A percentile compares a stretch with the other conserved stretches of the same genome.
These are phyloP conservation scores for Orbilia quercus DNA, from an alignment of 2,329 filamentous ascomycete species.

Conservation along the genomic window DNA sequence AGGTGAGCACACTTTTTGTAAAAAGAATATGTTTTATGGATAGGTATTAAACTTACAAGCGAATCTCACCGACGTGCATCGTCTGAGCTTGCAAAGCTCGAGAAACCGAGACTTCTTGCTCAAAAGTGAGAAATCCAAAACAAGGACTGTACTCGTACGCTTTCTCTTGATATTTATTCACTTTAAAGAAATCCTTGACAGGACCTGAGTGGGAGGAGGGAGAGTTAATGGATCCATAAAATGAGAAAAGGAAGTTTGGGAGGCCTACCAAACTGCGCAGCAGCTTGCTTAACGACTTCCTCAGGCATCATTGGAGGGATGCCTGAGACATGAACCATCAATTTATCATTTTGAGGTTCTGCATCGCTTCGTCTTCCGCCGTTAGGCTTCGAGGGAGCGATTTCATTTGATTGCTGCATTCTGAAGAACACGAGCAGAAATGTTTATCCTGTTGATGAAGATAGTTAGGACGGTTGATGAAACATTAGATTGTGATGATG, in stretches of 20 bases:
- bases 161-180: slow-evolving; percentile 38
- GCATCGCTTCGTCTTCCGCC: slow-evolving; percentile 17
- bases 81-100: slow-evolving; percentile 33
- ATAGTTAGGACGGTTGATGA: neutral
- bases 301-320: slow-evolving; percentile 56
- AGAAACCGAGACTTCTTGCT: slow-evolving; percentile 35
- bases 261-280: slow-evolving; percentile 44
- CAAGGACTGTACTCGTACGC: slow-evolving; percentile 48
- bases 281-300: slow-evolving; percentile 47
- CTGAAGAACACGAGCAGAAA: slow-evolving; percentile 18
- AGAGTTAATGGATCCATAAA: neutral
- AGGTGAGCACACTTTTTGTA: neutral
- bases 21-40: neutral
- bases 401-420: slow-evolving; percentile 44
- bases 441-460: neutral
- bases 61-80: slow-evolving; percentile 28
- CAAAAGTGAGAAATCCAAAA: slow-evolving; percentile 52
- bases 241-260: neutral
- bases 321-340: slow-evolving; percentile 36
- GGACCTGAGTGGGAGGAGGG: slow-evolving; percentile 9
- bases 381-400: slow-evolving; percentile 23
- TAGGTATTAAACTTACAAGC: slow-evolving; percentile 33
- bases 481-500: no score
- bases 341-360: slow-evolving; percentile 41
- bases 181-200: slow-evolving; percentile 54